Conservation (phyloP, 2,329 filamentous ascomycete species). For the Xylariaceae sp. region DNA sequence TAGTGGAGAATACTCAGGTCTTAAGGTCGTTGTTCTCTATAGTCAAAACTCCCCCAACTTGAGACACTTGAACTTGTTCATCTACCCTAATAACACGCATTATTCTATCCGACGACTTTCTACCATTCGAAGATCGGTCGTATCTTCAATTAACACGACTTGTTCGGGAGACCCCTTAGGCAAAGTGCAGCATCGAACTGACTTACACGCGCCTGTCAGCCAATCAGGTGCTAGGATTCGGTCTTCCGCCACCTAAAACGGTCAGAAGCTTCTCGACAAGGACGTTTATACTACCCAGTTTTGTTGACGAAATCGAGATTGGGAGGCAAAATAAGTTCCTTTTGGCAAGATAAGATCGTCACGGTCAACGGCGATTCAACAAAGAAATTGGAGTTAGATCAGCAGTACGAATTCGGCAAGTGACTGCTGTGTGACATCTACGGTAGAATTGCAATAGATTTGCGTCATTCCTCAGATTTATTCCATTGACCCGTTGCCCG, state of each 20-base stretch:
- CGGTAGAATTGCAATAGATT: not conserved
- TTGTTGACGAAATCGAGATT: too few species aligned
- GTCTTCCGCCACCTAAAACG: slow-evolving; percentile 14
- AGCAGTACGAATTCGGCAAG: too few species aligned
- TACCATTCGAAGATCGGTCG: not conserved
- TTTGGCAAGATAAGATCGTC: too few species aligned
- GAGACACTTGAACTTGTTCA: not conserved
- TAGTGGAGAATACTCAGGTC: not conserved
- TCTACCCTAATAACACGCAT: not conserved
- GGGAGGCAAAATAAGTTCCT: too few species aligned
- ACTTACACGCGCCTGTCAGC: not conserved
- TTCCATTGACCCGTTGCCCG: not conserved
- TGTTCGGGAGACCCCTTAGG: not conserved
- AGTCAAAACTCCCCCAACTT: too few species aligned
- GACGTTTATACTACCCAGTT: too few species aligned
- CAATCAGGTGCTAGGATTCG: slow-evolving; percentile 17
- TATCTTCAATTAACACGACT: too few species aligned
- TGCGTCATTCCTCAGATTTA: not conserved
- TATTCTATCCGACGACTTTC: not conserved
- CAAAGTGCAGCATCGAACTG: not conserved
- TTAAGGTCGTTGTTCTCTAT: slow-evolving; percentile 4
- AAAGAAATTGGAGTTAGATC: too few species aligned
- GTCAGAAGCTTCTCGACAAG: not conserved
- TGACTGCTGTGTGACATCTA: not conserved
- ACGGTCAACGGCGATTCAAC: not conserved